Conservation (phyloP, 1,284 basidiomycete genomes). For the Lignosus rhinocerotis region DNA sequence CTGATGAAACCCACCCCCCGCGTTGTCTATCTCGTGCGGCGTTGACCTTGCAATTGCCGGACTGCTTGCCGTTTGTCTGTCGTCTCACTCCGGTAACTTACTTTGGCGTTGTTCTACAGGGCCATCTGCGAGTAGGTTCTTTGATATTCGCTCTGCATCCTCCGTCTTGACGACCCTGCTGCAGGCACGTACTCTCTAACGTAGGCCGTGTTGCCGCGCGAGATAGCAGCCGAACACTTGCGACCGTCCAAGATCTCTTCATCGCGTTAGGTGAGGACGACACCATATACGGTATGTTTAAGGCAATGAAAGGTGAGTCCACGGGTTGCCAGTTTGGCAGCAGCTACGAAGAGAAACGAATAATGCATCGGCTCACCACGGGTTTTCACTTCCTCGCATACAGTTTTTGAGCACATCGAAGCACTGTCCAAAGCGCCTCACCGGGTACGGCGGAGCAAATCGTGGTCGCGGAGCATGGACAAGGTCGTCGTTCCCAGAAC, state of each 20-base stretch:
- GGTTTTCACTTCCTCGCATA: not conserved
- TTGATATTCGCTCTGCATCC: not conserved
- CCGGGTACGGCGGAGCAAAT: conserved; percentile 66
- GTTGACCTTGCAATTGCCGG: not conserved
- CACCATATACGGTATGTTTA: conserved; percentile 80
- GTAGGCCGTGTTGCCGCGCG: conserved; percentile 82
- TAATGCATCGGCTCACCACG: not conserved
- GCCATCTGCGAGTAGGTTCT: conserved; percentile 80
- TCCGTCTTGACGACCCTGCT: not conserved
- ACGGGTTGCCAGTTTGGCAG: too few relatives aligned
- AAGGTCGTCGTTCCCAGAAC: conserved; percentile 21
- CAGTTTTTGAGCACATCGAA: conserved; percentile 80
- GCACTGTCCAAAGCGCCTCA: conserved; percentile 52
- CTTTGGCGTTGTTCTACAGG: conserved; percentile 39
- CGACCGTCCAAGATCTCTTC: conserved; percentile 80
- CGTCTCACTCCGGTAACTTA: conserved; percentile 9
- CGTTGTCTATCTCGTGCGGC: not conserved
- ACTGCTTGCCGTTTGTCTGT: conserved; percentile 14
- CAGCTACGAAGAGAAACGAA: not conserved
- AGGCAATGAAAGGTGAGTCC: conserved; percentile 76
- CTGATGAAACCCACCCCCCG: not conserved
- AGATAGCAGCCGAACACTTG: conserved; percentile 77
- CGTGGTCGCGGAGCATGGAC: conserved; percentile 49
- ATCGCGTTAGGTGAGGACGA: conserved; percentile 87
- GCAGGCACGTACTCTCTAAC: conserved; percentile 80